These are phyloP conservation scores for Phytophthora citrophthora DNA, from an alignment of 352 stramenopile species.

Conservation along the genomic window DNA sequence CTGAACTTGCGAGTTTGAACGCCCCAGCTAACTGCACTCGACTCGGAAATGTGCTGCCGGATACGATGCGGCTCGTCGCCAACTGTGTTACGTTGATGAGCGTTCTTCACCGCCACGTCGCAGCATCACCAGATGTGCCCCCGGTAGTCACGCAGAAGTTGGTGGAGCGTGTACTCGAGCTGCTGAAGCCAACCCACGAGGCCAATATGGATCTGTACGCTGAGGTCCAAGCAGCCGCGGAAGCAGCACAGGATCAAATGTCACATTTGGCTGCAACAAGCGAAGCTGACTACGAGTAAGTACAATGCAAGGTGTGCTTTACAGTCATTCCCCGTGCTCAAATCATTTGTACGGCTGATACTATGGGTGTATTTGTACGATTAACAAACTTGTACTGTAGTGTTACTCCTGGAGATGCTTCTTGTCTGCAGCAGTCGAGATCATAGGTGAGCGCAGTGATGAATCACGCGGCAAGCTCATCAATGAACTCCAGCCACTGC, in stretches of 20 bases:
- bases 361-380: constrained; percentile 22
- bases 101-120: constrained; percentile 42
- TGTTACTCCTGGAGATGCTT: constrained; percentile 44
- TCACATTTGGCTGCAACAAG: constrained; percentile 13
- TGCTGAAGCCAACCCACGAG: constrained; percentile 56
- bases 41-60: constrained; percentile 26
- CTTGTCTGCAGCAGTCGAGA: constrained; percentile 48
- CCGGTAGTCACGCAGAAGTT: constrained; percentile 66
- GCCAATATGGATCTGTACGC: constrained; percentile 73
- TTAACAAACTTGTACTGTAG: constrained; percentile 19
- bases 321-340: neutral
- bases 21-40: constrained; percentile 1
- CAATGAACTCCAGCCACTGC: constrained; percentile 64
- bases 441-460: constrained; percentile 53
- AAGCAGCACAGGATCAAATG: constrained; percentile 47
- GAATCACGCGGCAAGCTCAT: constrained; percentile 57
- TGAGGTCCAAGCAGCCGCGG: constrained; percentile 45
- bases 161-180: constrained; percentile 64
- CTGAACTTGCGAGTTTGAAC: constrained; percentile 6
- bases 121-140: constrained; percentile 39
- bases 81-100: constrained; percentile 68
- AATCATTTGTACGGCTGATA: constrained; percentile 1
- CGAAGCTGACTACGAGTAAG: constrained; percentile 13
- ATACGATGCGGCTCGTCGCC: constrained; percentile 58
- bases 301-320: neutral